Evolutionary conservation across 805 yeast species (phyloP).

Genomic region (Saccharomycopsis oosterbeekiorum): DNA sequence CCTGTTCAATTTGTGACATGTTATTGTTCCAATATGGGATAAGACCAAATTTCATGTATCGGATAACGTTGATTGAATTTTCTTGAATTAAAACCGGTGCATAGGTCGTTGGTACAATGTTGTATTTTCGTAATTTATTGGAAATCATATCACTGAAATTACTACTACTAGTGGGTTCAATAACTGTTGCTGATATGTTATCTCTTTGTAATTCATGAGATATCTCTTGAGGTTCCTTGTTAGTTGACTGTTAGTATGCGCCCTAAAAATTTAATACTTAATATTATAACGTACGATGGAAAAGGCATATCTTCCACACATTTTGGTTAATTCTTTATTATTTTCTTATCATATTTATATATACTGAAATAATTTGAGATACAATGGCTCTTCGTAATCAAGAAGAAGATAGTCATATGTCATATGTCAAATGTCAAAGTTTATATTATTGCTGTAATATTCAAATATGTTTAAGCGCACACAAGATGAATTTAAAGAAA

Average conservation of each 20-base stretch:
- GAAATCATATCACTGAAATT: slow-evolving; percentile 2
- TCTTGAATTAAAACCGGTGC: slow-evolving; percentile 32
- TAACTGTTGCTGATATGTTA: slow-evolving; percentile 22
- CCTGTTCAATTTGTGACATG: neutral
- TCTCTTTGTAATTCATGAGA: slow-evolving; percentile 14
- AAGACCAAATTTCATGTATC: slow-evolving; percentile 73
- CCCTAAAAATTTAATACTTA: neutral
- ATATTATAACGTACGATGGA: slow-evolving; percentile 29
- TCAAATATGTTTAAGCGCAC: neutral
- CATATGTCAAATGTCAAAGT: neutral
- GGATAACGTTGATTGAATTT: slow-evolving; percentile 21
- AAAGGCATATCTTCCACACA: slow-evolving; percentile 58
- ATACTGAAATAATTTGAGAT: neutral
- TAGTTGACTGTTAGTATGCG: neutral
- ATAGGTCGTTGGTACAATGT: slow-evolving; percentile 50
- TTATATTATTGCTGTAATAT: neutral
- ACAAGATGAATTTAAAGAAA: neutral
- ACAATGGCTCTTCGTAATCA: too few relatives aligned
- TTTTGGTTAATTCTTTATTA: slow-evolving; percentile 18
- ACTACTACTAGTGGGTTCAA: slow-evolving; percentile 21
- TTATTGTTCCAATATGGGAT: slow-evolving; percentile 52
- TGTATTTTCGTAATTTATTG: slow-evolving; percentile 26
- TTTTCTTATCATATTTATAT: too few relatives aligned
- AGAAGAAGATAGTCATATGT: too few relatives aligned
- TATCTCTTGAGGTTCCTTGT: slow-evolving; percentile 16